Conservation (phyloP, 768 basidiomycete species). For the Termitomyces sp. region DNA sequence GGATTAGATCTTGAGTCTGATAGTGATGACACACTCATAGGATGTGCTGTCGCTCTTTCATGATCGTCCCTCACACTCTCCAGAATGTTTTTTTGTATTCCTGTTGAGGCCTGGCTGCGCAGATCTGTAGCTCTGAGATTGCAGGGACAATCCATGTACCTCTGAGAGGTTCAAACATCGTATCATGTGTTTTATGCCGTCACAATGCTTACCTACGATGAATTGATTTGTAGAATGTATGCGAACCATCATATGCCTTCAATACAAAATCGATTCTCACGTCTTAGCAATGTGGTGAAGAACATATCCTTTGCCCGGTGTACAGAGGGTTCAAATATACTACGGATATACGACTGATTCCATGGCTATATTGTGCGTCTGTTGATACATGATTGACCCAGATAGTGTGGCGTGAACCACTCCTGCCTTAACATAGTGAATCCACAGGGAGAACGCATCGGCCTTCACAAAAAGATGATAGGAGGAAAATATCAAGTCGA, state of each 20-base stretch:
- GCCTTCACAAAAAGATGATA: not conserved
- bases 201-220: no score
- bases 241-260: not conserved
- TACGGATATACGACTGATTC: not conserved
- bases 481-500: not conserved
- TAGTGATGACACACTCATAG: not conserved
- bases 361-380: no score
- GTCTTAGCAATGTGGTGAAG: not conserved
- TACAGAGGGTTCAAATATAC: not conserved
- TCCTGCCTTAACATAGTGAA: not conserved
- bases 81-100: no score
- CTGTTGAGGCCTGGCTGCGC: no score
- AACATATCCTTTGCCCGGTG: not conserved
- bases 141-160: not conserved
- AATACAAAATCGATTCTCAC: not conserved
- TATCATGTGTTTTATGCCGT: not conserved
- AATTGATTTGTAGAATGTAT: not conserved
- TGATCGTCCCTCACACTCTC: not conserved
- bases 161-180: not conserved
- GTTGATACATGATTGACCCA: not conserved
- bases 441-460: not conserved
- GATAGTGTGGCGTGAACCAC: not conserved
- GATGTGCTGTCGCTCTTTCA: not conserved
- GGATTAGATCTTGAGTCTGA: not conserved
- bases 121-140: not conserved